Evolutionary conservation across 768 basidiomycete species (phyloP), one percentile per base, ranked within the genome.

Genomic region (Pleurotus cornucopiae): DNA sequence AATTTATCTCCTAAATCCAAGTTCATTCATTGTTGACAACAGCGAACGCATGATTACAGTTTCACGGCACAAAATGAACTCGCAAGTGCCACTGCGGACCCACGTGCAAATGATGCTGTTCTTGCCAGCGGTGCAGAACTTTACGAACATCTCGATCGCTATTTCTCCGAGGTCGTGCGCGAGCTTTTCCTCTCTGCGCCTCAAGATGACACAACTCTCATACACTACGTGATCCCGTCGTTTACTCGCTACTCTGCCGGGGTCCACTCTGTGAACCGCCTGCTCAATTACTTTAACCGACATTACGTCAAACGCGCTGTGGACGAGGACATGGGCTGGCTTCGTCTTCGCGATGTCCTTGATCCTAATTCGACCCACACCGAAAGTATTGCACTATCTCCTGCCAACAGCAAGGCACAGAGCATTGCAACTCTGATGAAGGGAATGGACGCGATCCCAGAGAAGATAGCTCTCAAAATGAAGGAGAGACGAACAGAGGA

Each of bases 291-390:
- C 65, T 85, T 91, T 59, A 86, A 86, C 65, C 84, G 88, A 23
- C 86, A 88, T 67, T 86, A 86, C 63, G 86, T 88, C 63, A 85
- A 84, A 66, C 85, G 86, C 14, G 86, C 85, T 45, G 74, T 86
- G 13, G 88, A 91, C 67, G 88, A 91, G 68, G 89, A 89, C 69
- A 81, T 76, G 60, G 88, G 89, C 41, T 91, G 89, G 89, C 75
- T 90, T 41, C 80, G 84, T 26, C 71, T 89, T 43, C 75, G 73
- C 51, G 88, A 89, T 64, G 77, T 86, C 13, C 68, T 89, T 58
- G 80, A 85, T 63, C 18, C 51, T 21, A 53, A 53, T 25, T 14
- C 51, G 2, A 7, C 16, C 2, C 39, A 53, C 26, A 53, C 51
- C 4, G 51, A 53, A 30, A 53, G 37, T 21, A 41, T 53, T 7